A percentile compares a stretch with the other conserved stretches of the same genome.
Conservation (phyloP, 441 rosid species). For the Brassica hybrid region DNA sequence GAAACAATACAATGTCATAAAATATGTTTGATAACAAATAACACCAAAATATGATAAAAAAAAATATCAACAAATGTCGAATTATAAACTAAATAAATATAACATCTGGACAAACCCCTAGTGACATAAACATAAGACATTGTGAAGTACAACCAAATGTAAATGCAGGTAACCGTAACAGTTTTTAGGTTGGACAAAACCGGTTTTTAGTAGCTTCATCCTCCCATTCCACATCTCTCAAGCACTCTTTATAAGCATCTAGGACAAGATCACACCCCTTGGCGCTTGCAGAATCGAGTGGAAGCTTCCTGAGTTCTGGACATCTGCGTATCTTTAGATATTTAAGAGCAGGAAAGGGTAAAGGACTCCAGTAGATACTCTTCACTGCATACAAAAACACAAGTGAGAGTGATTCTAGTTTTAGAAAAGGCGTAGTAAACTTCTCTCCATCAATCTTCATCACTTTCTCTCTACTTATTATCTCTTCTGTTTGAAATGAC, state of each 20-base stretch:
- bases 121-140: not conserved
- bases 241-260: not conserved
- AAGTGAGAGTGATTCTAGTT: conserved; percentile 4
- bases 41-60: too few species aligned
- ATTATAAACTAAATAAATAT: too few species aligned
- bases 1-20: too few species aligned
- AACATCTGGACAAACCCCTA: too few species aligned
- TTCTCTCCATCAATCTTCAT: not conserved
- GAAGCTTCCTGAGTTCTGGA: not conserved
- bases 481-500: conserved; percentile 1
- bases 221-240: not conserved
- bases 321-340: not conserved
- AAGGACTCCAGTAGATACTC: not conserved
- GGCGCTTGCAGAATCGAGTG: not conserved
- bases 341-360: not conserved
- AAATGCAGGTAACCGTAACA: not conserved
- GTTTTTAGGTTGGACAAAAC: not conserved
- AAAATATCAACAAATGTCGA: too few species aligned
- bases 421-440: not conserved
- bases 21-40: too few species aligned
- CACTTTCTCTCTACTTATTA: conserved; percentile 1
- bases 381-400: not conserved
- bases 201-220: conserved; percentile 1
- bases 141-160: not conserved
- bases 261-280: not conserved